A percentile compares a stretch with the other conserved stretches of the same genome.
phyloP scores from a whole-genome alignment of 176 grass and related monocot species.

The maize (Zea mays) region Zm-B73-REFERENCE-NAM-5.0 NC_050105.1:74234501-74235000 shows the following conservation, averaged over 20 bases:
- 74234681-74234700: not conserved
- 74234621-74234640: not conserved
- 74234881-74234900: conserved; percentile 44
- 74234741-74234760: not conserved
- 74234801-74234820: conserved; percentile 58
- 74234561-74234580: conserved; percentile 1
- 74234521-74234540: conserved; percentile 3
- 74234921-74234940: conserved; percentile 68
- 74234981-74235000: conserved; percentile 67
- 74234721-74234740: not conserved
- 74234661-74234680: not conserved
- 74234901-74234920: conserved; percentile 45
- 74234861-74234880: conserved; percentile 43
- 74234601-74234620: conserved; percentile 12
- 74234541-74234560: conserved; percentile 26
- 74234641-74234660: conserved; percentile 14
- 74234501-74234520: not conserved
- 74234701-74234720: not conserved
- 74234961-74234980: conserved; percentile 76
- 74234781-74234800: conserved; percentile 66
- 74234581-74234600: not conserved
- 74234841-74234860: conserved; percentile 72
- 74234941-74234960: conserved; percentile 55
- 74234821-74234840: conserved; percentile 88
- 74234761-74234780: not conserved